Evolutionary conservation across 1,139 yeast species (phyloP).

Genomic region (Suhomyces chickasaworum): DNA sequence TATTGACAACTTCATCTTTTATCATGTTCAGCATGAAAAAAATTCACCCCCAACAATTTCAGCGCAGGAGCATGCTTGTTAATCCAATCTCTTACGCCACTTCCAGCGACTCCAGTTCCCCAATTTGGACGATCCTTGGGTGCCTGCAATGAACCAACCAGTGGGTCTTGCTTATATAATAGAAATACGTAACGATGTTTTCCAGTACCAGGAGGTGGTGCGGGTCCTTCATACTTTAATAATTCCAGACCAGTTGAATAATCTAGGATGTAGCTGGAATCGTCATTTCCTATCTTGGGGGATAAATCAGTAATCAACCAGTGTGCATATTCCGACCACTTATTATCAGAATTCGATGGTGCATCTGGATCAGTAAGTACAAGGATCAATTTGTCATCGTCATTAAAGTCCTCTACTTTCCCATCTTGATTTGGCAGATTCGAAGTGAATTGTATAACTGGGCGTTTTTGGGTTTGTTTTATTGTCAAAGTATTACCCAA

Average conservation of each 20-base stretch:
- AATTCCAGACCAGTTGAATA: slow-evolving; percentile 39
- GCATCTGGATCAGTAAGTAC: slow-evolving; percentile 94
- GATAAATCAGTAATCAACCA: slow-evolving; percentile 68
- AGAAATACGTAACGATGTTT: slow-evolving; percentile 80
- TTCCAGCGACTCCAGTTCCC: slow-evolving; percentile 80
- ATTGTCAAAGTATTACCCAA: slow-evolving; percentile 75
- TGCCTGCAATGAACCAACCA: slow-evolving; percentile 33
- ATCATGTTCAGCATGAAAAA: slow-evolving; percentile 72
- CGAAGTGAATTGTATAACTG: slow-evolving; percentile 67
- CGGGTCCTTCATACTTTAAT: slow-evolving; percentile 70
- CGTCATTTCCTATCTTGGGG: slow-evolving; percentile 36
- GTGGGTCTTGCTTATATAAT: slow-evolving; percentile 64
- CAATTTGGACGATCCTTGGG: slow-evolving; percentile 72
- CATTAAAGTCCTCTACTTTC: slow-evolving; percentile 40
- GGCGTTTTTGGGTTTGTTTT: slow-evolving; percentile 64
- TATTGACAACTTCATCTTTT: slow-evolving; percentile 17
- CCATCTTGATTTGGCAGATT: slow-evolving; percentile 42
- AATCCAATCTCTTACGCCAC: slow-evolving; percentile 75
- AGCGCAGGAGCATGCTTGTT: slow-evolving; percentile 59
- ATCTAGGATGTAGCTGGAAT: slow-evolving; percentile 38
- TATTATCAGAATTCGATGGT: slow-evolving; percentile 76
- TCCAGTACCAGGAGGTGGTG: slow-evolving; percentile 82
- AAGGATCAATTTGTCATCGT: slow-evolving; percentile 64
- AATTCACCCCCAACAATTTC: slow-evolving; percentile 74
- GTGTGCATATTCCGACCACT: slow-evolving; percentile 88